Evolutionary conservation across 257 asterid species (phyloP).

Genomic region (Orobanche coerulescens): DNA sequence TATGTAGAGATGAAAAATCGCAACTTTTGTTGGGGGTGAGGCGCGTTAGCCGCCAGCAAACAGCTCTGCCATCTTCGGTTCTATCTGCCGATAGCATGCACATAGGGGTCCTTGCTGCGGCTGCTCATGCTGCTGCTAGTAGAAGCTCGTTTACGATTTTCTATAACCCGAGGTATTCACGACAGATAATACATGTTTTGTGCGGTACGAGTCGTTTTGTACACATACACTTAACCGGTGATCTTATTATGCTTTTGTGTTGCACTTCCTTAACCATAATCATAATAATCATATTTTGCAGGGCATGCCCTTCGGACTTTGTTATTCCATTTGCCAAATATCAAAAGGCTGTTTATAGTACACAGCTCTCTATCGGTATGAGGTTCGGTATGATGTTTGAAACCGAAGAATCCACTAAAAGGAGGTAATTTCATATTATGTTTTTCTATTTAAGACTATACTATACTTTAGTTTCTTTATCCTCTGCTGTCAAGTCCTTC

Average conservation of each 20-base stretch:
- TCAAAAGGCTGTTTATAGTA: slow-evolving; percentile 54
- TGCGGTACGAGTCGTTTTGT: too few relatives aligned
- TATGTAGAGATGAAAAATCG: slow-evolving; percentile 61
- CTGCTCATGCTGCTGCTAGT: slow-evolving; percentile 87
- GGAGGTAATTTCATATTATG: slow-evolving; percentile 44
- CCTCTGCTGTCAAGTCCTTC: neutral
- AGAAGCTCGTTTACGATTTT: slow-evolving; percentile 65
- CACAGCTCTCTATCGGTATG: slow-evolving; percentile 75
- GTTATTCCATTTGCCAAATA: slow-evolving; percentile 62
- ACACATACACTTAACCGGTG: too few relatives aligned
- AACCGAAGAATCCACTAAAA: slow-evolving; percentile 85
- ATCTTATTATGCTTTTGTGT: too few relatives aligned
- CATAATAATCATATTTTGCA: slow-evolving; percentile 19
- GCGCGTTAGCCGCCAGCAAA: slow-evolving; percentile 73
- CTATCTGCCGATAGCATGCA: slow-evolving; percentile 92
- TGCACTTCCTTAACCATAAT: too few relatives aligned
- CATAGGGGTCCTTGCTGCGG: slow-evolving; percentile 90
- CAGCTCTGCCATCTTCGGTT: slow-evolving; percentile 74
- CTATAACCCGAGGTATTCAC: slow-evolving; percentile 67
- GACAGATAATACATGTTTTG: too few relatives aligned
- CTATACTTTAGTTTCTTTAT: neutral
- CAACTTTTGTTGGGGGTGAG: slow-evolving; percentile 75
- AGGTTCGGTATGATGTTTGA: slow-evolving; percentile 93
- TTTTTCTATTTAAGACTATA: neutral
- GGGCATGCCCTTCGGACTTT: slow-evolving; percentile 85